Base-by-base conservation (phyloP, 2,329 filamentous ascomycete genomes). In the Alternaria infectoria region DNA sequence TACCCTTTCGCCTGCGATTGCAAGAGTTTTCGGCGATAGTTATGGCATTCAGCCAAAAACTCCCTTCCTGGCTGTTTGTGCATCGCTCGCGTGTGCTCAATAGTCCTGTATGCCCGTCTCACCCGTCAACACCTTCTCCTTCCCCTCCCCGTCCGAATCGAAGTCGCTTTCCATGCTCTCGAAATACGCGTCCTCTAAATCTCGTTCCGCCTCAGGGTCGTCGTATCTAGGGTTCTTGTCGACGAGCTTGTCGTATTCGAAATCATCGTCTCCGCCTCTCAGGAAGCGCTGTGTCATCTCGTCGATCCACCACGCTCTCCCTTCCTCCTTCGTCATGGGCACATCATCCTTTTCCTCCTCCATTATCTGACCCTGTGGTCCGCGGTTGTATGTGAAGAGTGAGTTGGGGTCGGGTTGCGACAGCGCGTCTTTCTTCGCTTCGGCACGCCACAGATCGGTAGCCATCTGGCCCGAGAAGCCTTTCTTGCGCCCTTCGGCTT, bases 391-490 rank as follows among this genome's bases (percentile, higher is more conserved):
- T 57, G 80, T 84, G 66, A 85, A 82, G 65, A 82, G 83, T 49
- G 81, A 81, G 60, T 84, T 81, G 21, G 84, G 81, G 71, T 86
- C 82, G 0, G 86, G 85, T 66, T 87, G 79, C n/a, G 81, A 80
- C 19, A 91, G 80, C 10, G 87, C 88, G 54, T 85, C 87, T 66
- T 95, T 85, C 74, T 92, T 92, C 12, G 90, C 90, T 77, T 96
- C 93, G 15, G 91, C 90, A 26, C 93, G 88, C 63, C 90, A 81
- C 7, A 97, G 83, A 68, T 94, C 92, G 1, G 92, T 89, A 76
- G 96, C 91, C 6, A 97, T 86, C 12, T 91, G 86, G 23, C 91
- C 91, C 1, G 91, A 91, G 77, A 93, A 96, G 11, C 93, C 93
- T 75, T 93, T 93, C 9, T 83, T 82, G 46, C 88, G 88, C 9